Base-by-base conservation (phyloP, 2,329 filamentous ascomycete species). In the Hypoxylon sp. region DNA sequence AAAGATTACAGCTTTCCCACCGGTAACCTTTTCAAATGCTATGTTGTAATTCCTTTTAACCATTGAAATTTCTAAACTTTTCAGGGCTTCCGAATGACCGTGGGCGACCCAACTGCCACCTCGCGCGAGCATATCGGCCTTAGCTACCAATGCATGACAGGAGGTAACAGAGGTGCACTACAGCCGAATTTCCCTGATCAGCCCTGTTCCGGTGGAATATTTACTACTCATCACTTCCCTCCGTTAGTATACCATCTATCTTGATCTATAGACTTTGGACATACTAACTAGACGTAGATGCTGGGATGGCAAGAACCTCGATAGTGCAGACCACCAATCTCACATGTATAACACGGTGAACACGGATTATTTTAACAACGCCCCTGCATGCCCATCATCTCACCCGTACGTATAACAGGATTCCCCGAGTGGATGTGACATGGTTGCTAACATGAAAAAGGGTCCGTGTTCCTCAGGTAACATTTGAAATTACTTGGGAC, bases 401-500 rank as follows among this genome's bases (percentile, higher is more conserved):
- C 67, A 72, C 58, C 70, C 67, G 53, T 57, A 57, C 2, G 53
- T 48, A 48, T 17, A 25, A 11, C 1, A 45, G 2, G 21, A 3
- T 4, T 19, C 1, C 7, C 5, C n/a, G 7, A 5, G 21, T 23
- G 1, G 19, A 1, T 30, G 3, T 13, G 5, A 19, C 9, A 32
- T 30, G 19, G 2, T 50, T n/a, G 10, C 51, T 55, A 17, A 55
- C 36, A 4, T 41, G 2, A 11, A 38, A 4, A 25, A 41, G 51
- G 21, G 77, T 80, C 1, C 79, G 79, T 0, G 78, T 84, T 41
- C 78, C 81, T 1, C 83, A 83, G 61, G 70, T 84, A 5, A 74
- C 76, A 0, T 77, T 81, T 73, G 82, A 84, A 71, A 82, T 83
- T 32, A 82, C 83, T 72, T 84, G 82, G 80, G 79, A 83, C 60